Evolutionary conservation across 192 early-diverging fungal genomes (phyloP), one percentile per base, ranked within the genome.

Genomic region (Gigaspora rosea): DNA sequence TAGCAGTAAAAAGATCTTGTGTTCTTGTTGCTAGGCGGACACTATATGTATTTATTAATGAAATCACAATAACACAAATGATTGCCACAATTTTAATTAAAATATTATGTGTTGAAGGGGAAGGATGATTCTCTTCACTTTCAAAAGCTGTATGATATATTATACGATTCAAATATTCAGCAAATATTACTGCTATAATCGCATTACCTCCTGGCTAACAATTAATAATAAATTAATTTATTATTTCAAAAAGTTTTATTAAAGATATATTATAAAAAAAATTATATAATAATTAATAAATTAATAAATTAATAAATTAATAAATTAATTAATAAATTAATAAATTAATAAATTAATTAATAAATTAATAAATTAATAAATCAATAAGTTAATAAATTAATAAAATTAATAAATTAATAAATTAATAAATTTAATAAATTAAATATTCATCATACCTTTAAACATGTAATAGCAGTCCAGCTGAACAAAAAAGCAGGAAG

Each of bases 111-210:
- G 80, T 82, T 12, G 76, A 71, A 36, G 78, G 64, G 48, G 81
- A 68, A 15, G 79, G 83, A 69, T 84, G 73, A 35, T 52, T 47
- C 18, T 58, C 15, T 33, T 65, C 75, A 20, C 64, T 36, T 9
- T 67, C 81, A 77, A 81, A 85, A 47, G 79, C 22, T 58, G 83
- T 84, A 78, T 90, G 87, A 75, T 84, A 90, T n/a, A 90, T 79
- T 67, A 94, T 86, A n/a, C 89, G 81, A 56, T 86, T 86, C 5
- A 92, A 78, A 80, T 95, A 95, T 79, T 95, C 94, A 15, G 91
- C 93, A 79, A 89, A 91, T 18, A 92, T 90, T 68, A 88, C 82
- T 77, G 89, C 86, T 15, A 95, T 91, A 82, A 95, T 94, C 2
- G 94, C 92, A 50, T 92, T 83, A 70, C 89, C 85, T 35, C 88